Percentiles rank a stretch among this genome's conserved stretches.
Evolutionary conservation across 1,284 basidiomycete genomes (phyloP).

Genomic region (Cronartium quercuum): DNA sequence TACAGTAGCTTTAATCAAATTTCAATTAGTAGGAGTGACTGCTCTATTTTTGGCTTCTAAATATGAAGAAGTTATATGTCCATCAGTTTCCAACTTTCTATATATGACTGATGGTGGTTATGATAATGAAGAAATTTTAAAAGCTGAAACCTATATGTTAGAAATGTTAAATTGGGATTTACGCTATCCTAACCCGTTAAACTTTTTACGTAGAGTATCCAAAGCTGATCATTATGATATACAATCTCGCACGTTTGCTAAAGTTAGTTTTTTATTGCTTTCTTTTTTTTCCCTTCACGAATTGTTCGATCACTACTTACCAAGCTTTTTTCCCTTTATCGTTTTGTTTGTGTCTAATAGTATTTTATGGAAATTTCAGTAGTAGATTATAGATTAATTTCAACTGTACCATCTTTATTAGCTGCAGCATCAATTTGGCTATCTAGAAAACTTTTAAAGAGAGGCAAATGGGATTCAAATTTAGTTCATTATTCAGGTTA

Average conservation of each 20-base stretch:
- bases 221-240: conserved; percentile 96
- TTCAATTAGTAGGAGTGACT: conserved; percentile 90
- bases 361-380: conserved; percentile 85
- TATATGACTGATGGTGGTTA: conserved; percentile 83
- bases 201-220: conserved; percentile 82
- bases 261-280: conserved; percentile 49
- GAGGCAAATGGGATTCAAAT: conserved; percentile 80
- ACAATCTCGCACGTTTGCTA: conserved; percentile 81
- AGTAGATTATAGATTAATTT: conserved; percentile 77
- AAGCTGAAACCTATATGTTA: conserved; percentile 87
- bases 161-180: conserved; percentile 87
- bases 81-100: conserved; percentile 78
- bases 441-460: conserved; percentile 73
- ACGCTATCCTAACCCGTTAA: conserved; percentile 85
- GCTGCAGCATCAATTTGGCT: conserved; percentile 88
- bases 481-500: conserved; percentile 88
- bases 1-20: conserved; percentile 81
- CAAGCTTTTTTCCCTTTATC: neutral
- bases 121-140: conserved; percentile 76
- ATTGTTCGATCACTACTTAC: neutral
- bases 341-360: conserved; percentile 28
- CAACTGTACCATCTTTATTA: conserved; percentile 72
- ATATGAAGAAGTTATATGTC: conserved; percentile 91
- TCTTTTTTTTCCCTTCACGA: neutral
- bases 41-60: conserved; percentile 91